Base-by-base conservation (phyloP, 2,329 filamentous ascomycete genomes). In the Fusarium scirpi region DNA sequence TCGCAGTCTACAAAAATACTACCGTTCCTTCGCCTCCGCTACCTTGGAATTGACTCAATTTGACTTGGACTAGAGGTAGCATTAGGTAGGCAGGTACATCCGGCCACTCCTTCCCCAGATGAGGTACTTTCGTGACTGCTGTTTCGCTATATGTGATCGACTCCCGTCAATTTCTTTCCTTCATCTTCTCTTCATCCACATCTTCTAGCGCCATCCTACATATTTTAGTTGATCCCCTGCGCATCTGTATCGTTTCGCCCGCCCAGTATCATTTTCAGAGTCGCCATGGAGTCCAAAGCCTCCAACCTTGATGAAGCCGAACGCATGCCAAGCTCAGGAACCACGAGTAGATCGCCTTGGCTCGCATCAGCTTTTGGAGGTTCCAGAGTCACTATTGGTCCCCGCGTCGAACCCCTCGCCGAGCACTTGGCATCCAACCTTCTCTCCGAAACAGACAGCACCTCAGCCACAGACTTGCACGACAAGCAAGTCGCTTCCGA, bases 401-500 rank as follows among this genome's bases (percentile, higher is more conserved):
- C 83, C 53, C 85, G 86, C 49, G 88, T 88, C 67, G 83, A 82
- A 22, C 84, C 84, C 10, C 75, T 85, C 16, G 79, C 82, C 8
- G 72, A 76, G n/a, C 77, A 79, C 60, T 72, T 78, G 55, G 73
- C 73, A 69, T 49, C 59, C 45, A 74, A 77, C 13, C 24, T 67
- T 16, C 20, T 67, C 46, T 82, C 80, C 15, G 82, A 84, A 30
- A 81, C 76, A 59, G 81, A 83, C 15, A 70, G 65, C 29, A 79
- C 83, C 22, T 82, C 80, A 54, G 83, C 82, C 70, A 78, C 81
- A 41, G 83, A 82, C n/a, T 85, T 87, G 34, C 77, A 87, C 11
- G 77, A 80, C 66, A 84, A 84, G 80, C 93, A 97, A 82, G 87
- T 94, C 70, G 92, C 90, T 58, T 78, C 91, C 63, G 94, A 97